phyloP scores from a whole-genome alignment of 805 yeast species.

The Wickerhamomyces sydowiorum region DNA sequence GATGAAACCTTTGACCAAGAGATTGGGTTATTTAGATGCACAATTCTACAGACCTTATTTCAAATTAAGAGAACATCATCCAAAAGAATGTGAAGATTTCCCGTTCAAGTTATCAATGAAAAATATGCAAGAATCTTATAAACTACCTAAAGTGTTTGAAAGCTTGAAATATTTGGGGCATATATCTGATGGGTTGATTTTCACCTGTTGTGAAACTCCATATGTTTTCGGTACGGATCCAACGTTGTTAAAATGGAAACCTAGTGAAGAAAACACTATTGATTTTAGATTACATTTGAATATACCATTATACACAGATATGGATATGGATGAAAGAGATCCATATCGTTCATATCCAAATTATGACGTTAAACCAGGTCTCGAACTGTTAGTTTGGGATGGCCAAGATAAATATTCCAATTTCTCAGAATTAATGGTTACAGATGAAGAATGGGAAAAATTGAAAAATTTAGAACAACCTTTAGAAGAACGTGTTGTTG shows the following conservation, averaged over 20 bases:
- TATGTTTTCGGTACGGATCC: constrained; percentile 87
- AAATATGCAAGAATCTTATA: constrained; percentile 80
- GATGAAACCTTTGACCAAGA: constrained; percentile 65
- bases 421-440: constrained; percentile 57
- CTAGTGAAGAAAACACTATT: constrained; percentile 89
- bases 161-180: constrained; percentile 73
- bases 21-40: constrained; percentile 83
- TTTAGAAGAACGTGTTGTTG: constrained; percentile 82
- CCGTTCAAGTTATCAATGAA: constrained; percentile 87
- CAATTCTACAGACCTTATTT: constrained; percentile 79
- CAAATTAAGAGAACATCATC: constrained; percentile 59
- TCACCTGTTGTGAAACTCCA: constrained; percentile 86
- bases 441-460: constrained; percentile 75
- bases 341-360: constrained; percentile 69
- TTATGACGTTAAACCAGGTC: constrained; percentile 73
- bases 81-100: constrained; percentile 68
- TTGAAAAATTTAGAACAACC: constrained; percentile 71
- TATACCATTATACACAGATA: constrained; percentile 55
- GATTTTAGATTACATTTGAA: constrained; percentile 72
- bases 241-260: constrained; percentile 91
- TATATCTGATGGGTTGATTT: constrained; percentile 88
- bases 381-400: constrained; percentile 71
- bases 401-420: constrained; percentile 61
- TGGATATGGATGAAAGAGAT: constrained; percentile 54
- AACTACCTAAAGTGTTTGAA: constrained; percentile 67